Percentiles rank a stretch among this genome's conserved stretches.
phyloP scores from a whole-genome alignment of 2,329 filamentous ascomycete genomes.

The Cryphonectria radicalis region DNA sequence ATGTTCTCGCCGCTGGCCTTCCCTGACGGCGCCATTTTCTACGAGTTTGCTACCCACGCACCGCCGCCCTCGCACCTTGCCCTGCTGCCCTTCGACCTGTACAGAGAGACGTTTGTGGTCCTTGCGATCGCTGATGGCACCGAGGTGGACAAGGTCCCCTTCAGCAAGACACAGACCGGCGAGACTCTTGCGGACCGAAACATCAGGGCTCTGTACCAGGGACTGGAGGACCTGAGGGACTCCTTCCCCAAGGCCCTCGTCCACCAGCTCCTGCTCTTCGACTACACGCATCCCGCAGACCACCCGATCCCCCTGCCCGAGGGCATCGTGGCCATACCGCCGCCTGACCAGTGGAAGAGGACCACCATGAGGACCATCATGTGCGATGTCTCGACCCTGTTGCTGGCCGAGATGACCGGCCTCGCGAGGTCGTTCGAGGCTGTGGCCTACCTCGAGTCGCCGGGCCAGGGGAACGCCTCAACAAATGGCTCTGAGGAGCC shows the following conservation, averaged over 20 bases:
- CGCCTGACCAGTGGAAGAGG: conserved; percentile 67
- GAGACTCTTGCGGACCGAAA: conserved; percentile 61
- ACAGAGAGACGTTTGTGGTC: conserved; percentile 80
- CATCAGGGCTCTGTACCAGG: conserved; percentile 63
- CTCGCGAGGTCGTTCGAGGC: conserved; percentile 74
- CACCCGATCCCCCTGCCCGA: conserved; percentile 62
- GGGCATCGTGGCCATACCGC: conserved; percentile 73
- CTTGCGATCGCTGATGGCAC: conserved; percentile 83
- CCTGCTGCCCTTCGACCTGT: conserved; percentile 87
- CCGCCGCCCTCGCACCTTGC: conserved; percentile 80
- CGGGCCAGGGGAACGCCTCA: conserved; percentile 56
- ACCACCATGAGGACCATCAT: conserved; percentile 83
- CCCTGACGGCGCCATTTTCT: conserved; percentile 83
- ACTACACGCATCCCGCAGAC: conserved; percentile 59
- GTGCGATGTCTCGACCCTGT: conserved; percentile 75
- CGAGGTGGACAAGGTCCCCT: conserved; percentile 63
- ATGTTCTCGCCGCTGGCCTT: conserved; percentile 94
- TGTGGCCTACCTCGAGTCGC: conserved; percentile 77
- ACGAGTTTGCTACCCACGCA: conserved; percentile 81
- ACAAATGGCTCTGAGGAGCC: conserved; percentile 49
- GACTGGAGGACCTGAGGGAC: conserved; percentile 72
- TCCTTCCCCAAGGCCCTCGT: conserved; percentile 76
- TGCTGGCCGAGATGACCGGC: conserved; percentile 76
- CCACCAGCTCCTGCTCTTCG: conserved; percentile 80
- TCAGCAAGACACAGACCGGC: conserved; percentile 60